Evolutionary conservation across 768 basidiomycete species (phyloP), one percentile per base, ranked within the genome.

Genomic region (Stropharia rugosoannulata): DNA sequence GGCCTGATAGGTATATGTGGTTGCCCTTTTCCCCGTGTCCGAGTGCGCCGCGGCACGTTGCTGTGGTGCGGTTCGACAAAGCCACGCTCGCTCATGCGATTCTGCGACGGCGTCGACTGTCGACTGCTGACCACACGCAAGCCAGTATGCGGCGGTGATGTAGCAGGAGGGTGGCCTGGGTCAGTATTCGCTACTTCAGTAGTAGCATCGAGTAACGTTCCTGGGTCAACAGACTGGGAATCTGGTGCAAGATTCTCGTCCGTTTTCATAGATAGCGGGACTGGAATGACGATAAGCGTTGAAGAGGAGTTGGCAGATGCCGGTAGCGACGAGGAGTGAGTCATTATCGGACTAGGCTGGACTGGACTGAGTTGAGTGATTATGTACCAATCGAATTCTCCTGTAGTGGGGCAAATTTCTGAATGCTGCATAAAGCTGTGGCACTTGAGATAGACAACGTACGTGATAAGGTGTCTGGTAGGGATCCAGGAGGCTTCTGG

Each of bases 31-130:
- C 22, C 50, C 27, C 75, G 43, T 37, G 43, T 47, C 27, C 35
- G 36, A 19, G 45, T 19, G 11, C 53, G 53, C 37, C 53, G 32
- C 43, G 53, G 53, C 10, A 54, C 13, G 19, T 54, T 54, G n/a
- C 53, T 54, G 18, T 54, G 53, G 18, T 54, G 53, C 44, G 53
- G 53, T 45, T 54, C 53, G 22, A 54, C 53, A 19, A 54, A 54
- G 22, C 53, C 53, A 13, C 53, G 43, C 44, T 45, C 53, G 44
- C 53, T 54, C 36, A 54, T 44, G 19, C 45, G 43, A 22, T 43
- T 47, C 40, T 22, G 40, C 25, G 50, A 22, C 18, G 49, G 25
- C 2, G 49, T n/a, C 19, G 27, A 16, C 10, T 16, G 45, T 32
- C 5, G 45, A n/a, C 22, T 47, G 29, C 15, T 16, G 25, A n/a